Evolutionary conservation across 163 green algal genomes (phyloP).

Genomic region (Coccomyxa subellipsoidea): DNA sequence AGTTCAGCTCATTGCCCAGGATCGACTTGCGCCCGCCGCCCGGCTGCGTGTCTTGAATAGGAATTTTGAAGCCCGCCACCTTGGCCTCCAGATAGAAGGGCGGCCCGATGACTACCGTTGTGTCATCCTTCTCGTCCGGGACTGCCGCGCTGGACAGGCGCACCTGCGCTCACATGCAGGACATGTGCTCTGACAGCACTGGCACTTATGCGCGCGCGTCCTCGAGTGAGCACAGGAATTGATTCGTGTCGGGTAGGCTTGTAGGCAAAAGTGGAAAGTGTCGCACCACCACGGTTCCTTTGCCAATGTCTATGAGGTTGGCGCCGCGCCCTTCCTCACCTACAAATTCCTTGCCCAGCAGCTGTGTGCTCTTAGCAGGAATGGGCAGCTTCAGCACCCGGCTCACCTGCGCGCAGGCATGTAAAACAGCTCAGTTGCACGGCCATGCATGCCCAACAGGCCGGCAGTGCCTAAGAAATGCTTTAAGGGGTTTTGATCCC

Average conservation of each 20-base stretch:
- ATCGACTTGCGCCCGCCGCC: slow-evolving; percentile 7
- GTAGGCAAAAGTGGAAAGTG: neutral
- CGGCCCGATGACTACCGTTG: slow-evolving; percentile 28
- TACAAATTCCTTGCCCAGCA: slow-evolving; percentile 19
- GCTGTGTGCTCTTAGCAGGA: slow-evolving; percentile 4
- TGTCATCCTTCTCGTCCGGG: slow-evolving; percentile 22
- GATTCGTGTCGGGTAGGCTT: neutral
- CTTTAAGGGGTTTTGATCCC: too few relatives aligned
- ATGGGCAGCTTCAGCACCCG: slow-evolving; percentile 7
- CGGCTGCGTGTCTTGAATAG: slow-evolving; percentile 20
- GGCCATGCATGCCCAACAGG: too few relatives aligned
- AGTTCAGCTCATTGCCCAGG: slow-evolving; percentile 14
- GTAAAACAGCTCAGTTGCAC: too few relatives aligned
- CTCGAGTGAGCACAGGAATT: neutral
- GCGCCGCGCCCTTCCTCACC: slow-evolving; percentile 22
- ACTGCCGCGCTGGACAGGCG: slow-evolving; percentile 19
- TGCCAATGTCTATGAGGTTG: slow-evolving; percentile 28
- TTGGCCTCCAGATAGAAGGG: slow-evolving; percentile 28
- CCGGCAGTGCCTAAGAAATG: too few relatives aligned
- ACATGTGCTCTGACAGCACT: neutral
- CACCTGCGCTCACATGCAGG: slow-evolving; percentile 2
- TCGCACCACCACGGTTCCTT: slow-evolving; percentile 12
- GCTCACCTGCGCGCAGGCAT: neutral
- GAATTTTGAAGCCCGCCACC: slow-evolving; percentile 17
- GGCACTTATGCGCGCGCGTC: neutral